Conservation (phyloP, 2,329 filamentous ascomycete genomes). For the Diplodia sapinea region DNA sequence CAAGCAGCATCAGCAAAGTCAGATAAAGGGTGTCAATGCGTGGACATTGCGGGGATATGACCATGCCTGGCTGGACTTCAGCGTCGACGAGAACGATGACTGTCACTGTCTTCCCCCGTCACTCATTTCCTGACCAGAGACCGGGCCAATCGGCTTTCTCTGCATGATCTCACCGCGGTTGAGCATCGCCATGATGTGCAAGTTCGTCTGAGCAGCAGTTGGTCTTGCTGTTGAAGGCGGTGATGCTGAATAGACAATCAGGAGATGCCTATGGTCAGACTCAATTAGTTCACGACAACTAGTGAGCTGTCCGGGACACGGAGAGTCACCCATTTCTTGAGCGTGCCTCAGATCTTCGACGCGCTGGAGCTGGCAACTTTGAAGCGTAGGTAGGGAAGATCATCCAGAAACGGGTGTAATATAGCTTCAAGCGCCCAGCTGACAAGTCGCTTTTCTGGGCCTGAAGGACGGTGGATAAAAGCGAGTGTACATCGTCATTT, state of each 20-base stretch:
- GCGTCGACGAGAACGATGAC: too few species aligned
- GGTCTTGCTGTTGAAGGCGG: not conserved
- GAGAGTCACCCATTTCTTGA: not conserved
- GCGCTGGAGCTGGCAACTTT: too few species aligned
- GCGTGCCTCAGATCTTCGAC: too few species aligned
- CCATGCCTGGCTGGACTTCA: too few species aligned
- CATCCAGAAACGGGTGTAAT: too few species aligned
- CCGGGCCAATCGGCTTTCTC: not conserved
- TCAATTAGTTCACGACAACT: not conserved
- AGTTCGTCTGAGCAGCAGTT: not conserved
- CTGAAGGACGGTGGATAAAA: not conserved
- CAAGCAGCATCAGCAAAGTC: too few species aligned
- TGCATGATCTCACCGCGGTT: not conserved
- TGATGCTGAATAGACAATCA: not conserved
- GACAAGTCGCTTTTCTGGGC: too few species aligned
- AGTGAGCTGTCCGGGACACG: not conserved
- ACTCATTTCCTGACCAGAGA: not conserved
- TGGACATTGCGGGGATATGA: too few species aligned
- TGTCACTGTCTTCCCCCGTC: too few species aligned
- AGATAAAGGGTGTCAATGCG: too few species aligned
- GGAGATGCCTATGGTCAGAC: not conserved
- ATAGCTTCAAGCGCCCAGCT: too few species aligned
- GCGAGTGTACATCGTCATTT: not conserved
- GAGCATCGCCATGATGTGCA: not conserved
- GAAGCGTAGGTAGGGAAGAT: too few species aligned